These are phyloP conservation scores for Thelephora terrestris DNA, from an alignment of 1,284 basidiomycete genomes.

Conservation along the genomic window DNA sequence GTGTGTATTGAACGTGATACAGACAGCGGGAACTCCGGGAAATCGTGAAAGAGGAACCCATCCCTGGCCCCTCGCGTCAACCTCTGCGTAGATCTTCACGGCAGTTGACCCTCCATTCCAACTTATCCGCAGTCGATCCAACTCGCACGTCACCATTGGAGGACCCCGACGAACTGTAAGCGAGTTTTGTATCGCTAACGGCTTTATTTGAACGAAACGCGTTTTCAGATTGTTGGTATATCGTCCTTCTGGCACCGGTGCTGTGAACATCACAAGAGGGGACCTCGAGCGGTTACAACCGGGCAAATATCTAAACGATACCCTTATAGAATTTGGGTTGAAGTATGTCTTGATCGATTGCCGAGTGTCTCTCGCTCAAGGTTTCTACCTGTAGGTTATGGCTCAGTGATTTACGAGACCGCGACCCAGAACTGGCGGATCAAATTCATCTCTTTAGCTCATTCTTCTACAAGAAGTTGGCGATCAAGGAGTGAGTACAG, in stretches of 20 bases:
- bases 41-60: no score
- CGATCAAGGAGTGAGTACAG: constrained; percentile 50
- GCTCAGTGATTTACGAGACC: constrained; percentile 44
- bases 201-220: constrained; percentile 3
- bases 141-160: constrained; percentile 15
- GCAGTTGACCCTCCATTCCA: constrained; percentile 7
- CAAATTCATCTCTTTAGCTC: constrained; percentile 90
- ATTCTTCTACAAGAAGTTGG: constrained; percentile 96
- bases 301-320: constrained; percentile 90
- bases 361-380: background rate
- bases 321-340: constrained; percentile 89
- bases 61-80: background rate
- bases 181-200: constrained; percentile 3
- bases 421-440: constrained; percentile 52
- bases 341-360: constrained; percentile 43
- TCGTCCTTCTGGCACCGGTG: constrained; percentile 58
- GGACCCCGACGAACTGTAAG: constrained; percentile 61
- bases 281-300: constrained; percentile 67
- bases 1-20: no score
- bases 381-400: constrained; percentile 44
- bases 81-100: constrained; percentile 5
- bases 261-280: constrained; percentile 69
- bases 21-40: no score
- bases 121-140: background rate
- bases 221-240: constrained; percentile 38